Evolutionary conservation across 352 stramenopile species (phyloP).

Genomic region (Pythium periplocum): DNA sequence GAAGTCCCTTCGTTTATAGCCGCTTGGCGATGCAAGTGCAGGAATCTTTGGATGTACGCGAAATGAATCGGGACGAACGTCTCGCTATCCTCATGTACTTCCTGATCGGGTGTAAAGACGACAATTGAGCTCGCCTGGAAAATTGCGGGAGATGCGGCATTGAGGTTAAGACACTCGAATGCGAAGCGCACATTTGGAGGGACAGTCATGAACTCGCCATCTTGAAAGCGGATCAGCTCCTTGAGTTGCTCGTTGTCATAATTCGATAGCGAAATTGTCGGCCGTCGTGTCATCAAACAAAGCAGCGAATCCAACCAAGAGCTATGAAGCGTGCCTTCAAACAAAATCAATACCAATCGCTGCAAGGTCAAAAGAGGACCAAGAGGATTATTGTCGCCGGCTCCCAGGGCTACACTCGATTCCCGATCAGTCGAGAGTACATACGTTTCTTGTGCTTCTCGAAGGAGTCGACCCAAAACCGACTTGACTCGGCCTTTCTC

Average conservation of each 20-base stretch:
- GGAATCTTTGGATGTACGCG: constrained; percentile 23
- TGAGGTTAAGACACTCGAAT: constrained; percentile 40
- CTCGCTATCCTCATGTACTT: constrained; percentile 10
- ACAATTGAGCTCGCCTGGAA: constrained; percentile 18
- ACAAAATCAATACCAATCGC: constrained; percentile 16
- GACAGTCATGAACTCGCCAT: constrained; percentile 44
- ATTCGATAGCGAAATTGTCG: constrained; percentile 3
- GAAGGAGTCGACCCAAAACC: constrained; percentile 16
- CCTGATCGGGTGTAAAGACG: constrained; percentile 10
- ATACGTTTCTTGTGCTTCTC: constrained; percentile 17
- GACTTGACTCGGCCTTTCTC: constrained; percentile 20
- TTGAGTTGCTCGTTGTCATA: background rate
- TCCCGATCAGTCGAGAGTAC: constrained; percentile 15
- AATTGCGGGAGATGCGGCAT: constrained; percentile 9
- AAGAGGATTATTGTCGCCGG: background rate
- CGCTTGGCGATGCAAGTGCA: constrained; percentile 17
- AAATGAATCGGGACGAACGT: constrained; percentile 17
- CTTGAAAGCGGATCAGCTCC: constrained; percentile 10
- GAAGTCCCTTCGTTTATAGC: constrained; percentile 1
- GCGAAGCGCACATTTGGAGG: constrained; percentile 57
- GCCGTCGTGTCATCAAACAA: constrained; percentile 4
- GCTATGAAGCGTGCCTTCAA: constrained; percentile 13
- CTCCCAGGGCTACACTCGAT: constrained; percentile 2
- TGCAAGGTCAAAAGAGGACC: constrained; percentile 16
- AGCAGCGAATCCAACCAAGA: constrained; percentile 19